Evolutionary conservation across 257 asterid genomes (phyloP).

Genomic region (Nicotiana paniculata): DNA sequence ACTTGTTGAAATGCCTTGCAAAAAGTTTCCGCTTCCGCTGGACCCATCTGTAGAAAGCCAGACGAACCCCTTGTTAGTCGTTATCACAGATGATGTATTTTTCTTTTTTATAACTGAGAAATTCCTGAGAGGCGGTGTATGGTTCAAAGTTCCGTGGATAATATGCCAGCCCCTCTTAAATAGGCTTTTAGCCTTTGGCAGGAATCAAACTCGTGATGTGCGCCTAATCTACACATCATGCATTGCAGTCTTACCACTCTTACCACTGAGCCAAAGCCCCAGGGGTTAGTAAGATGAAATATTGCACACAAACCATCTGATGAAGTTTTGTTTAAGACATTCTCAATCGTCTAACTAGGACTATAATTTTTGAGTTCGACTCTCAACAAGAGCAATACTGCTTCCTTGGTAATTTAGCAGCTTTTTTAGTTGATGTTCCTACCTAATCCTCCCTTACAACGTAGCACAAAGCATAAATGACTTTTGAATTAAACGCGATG

Average conservation of each 20-base stretch:
- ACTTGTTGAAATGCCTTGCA: slow-evolving; percentile 69
- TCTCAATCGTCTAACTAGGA: not conserved
- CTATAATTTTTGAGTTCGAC: not conserved
- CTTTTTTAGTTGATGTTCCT: not conserved
- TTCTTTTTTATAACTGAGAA: too few relatives aligned
- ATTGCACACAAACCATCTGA: not conserved
- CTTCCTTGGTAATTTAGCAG: not conserved
- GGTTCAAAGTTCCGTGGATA: too few relatives aligned
- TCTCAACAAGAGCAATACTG: not conserved
- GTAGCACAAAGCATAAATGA: not conserved
- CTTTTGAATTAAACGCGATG: not conserved
- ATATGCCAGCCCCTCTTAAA: too few relatives aligned
- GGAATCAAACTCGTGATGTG: too few relatives aligned
- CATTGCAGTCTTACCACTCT: too few relatives aligned
- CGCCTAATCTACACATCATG: too few relatives aligned
- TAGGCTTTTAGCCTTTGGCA: too few relatives aligned
- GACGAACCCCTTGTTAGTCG: not conserved
- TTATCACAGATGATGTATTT: not conserved
- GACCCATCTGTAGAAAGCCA: slow-evolving; percentile 42
- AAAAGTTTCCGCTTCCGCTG: slow-evolving; percentile 64
- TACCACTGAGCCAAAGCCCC: too few relatives aligned
- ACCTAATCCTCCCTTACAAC: not conserved
- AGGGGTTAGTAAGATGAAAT: not conserved
- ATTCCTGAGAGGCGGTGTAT: too few relatives aligned
- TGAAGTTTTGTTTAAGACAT: not conserved